Evolutionary conservation across 768 basidiomycete species (phyloP), one percentile per base, ranked within the genome.

Genomic region (Rhodotorula babjevae): DNA sequence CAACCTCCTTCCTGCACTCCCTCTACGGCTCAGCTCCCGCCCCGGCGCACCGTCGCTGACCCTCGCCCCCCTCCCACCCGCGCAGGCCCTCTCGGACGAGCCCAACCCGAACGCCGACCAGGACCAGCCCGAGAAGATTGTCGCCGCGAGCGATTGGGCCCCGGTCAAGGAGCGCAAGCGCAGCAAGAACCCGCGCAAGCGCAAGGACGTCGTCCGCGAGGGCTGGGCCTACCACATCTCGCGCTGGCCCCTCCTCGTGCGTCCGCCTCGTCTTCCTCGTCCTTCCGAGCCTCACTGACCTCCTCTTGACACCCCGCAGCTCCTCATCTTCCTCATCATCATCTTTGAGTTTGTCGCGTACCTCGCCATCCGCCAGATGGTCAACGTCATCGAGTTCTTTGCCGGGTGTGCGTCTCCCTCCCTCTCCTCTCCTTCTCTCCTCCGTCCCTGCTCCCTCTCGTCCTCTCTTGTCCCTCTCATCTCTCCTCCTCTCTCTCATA

Each of bases 341-440:
- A 84, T 87, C 52, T 84, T 84, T 23, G 90, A 97, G 81, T 97
- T 98, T 80, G 68, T 80, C 49, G 69, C 77, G 40, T 99, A 99
- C 77, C 86, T 98, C 52, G 74, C 91, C 49, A 91, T 93, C 60
- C 85, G 95, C 25, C 95, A 99, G 80, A 78, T 95, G 27, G 96
- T 99, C 56, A 97, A 97, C 79, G 85, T 91, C 9, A 92, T 96
- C 79, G 95, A 99, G 82, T 97, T 88, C 87, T 80, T 95, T 57
- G 87, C 89, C 36, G 92, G 92, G 60, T 97, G 93, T 93, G 79
- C 76, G 33, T 52, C 46, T 55, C 36, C 15, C 16, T 27, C 18
- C 33, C 8, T 57, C 14, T 21, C 50, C 19, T 4, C 25, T 55
- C 19, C 27, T 18, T 40, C 25, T 10, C 29, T 27, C 44, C 53